Percentiles rank a stretch among this genome's conserved stretches.
phyloP scores from a whole-genome alignment of 2,329 filamentous ascomycete species.

The Sclerotinia spermophila region DNA sequence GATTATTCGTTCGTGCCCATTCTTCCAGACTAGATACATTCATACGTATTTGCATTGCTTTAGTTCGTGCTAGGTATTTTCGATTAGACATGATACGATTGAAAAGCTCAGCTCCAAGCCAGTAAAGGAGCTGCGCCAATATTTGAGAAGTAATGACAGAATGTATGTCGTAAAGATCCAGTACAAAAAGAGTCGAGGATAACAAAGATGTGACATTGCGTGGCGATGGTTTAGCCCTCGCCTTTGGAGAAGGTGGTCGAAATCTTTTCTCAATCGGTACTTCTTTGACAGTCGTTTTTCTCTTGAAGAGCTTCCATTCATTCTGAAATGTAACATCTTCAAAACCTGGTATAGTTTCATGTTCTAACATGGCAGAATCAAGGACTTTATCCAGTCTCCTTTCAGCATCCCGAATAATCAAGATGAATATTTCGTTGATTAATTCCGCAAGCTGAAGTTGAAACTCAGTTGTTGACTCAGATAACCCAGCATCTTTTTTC shows the following conservation, averaged over 20 bases:
- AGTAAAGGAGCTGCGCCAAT: slow-evolving; percentile 88
- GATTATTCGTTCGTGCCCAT: slow-evolving; percentile 91
- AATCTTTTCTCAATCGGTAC: slow-evolving; percentile 89
- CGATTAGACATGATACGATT: slow-evolving; percentile 97
- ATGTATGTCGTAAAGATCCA: slow-evolving; percentile 98
- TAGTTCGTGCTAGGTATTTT: slow-evolving; percentile 90
- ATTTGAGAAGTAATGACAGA: slow-evolving; percentile 94
- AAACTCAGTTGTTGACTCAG: slow-evolving; percentile 79
- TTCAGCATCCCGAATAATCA: slow-evolving; percentile 95
- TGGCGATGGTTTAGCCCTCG: slow-evolving; percentile 85
- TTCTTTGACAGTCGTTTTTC: slow-evolving; percentile 83
- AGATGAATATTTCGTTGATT: slow-evolving; percentile 96
- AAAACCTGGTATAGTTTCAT: slow-evolving; percentile 96
- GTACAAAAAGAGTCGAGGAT: slow-evolving; percentile 92
- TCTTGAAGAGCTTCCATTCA: slow-evolving; percentile 96
- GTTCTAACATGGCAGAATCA: slow-evolving; percentile 90
- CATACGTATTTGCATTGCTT: slow-evolving; percentile 99
- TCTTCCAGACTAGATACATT: slow-evolving; percentile 94
- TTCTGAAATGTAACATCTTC: slow-evolving; percentile 97
- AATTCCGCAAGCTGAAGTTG: slow-evolving; percentile 91
- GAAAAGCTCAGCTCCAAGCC: slow-evolving; percentile 93
- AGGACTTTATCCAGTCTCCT: slow-evolving; percentile 93
- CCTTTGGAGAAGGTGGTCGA: slow-evolving; percentile 88
- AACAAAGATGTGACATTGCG: slow-evolving; percentile 93
- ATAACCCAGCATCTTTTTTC: slow-evolving; percentile 84